Base-by-base conservation (phyloP, 1,284 basidiomycete genomes). In the Fomitopsis betulina region DNA sequence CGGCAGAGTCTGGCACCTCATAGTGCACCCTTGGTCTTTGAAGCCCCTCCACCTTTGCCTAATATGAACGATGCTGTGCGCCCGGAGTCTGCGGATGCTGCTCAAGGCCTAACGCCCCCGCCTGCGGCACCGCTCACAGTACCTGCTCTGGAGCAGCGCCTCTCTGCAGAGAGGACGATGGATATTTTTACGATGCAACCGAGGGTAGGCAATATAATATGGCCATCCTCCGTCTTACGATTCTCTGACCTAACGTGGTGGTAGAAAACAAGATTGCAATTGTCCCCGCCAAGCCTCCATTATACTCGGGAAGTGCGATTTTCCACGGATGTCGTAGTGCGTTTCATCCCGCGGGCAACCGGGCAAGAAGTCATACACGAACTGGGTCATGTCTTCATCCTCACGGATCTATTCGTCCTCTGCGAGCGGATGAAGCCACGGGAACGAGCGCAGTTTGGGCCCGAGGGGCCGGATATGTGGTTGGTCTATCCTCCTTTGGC, bases 161-260 rank as follows among this genome's bases (percentile, higher is more conserved):
- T 99, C 45, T 84, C 89, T 55, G 89, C 93, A 0, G 83, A 89
- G 49, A 79, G 83, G 32, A 93, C 93, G 5, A 75, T 98, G 35
- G 96, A 99, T 72, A 88, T 99, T 50, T 99, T 99, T 72, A 93
- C 93, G 1, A 96, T 99, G 95, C 84, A 86, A 66, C 90, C 92
- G 4, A 96, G 96, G 84, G 95, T 93, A 65, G 59, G 78, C 74
- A 35, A 25, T 55, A 42, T 50, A 35, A 9, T 39, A 51, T n/a
- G 27, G 39, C 53, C 33, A 52, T 42, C 7, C 15, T 8, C 17
- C 30, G n/a, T 27, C 3, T 7, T 30, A 38, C 37, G 27, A 55
- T 25, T n/a, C 9, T 19, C n/a, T 51, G n/a, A 37, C 21, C n/a
- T 35, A 23, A 4, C 10, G n/a, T n/a, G 8, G 17, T 30, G 13